Evolutionary conservation across 805 yeast species (phyloP).

Genomic region (Monosporozyma servazzii): DNA sequence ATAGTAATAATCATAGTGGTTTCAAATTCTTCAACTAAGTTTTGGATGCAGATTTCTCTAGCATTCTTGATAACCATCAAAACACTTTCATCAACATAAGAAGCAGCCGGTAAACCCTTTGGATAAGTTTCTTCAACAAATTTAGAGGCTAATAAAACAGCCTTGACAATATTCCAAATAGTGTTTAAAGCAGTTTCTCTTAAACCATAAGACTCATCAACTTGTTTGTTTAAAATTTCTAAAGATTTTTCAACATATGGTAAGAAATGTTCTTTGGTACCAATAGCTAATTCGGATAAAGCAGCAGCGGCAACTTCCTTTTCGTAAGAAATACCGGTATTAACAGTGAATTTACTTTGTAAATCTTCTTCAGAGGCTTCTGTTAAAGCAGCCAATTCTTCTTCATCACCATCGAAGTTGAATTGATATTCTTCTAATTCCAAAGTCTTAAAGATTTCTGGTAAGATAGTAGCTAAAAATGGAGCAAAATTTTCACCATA

Average conservation of each 20-base stretch:
- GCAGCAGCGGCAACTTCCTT: conserved; percentile 94
- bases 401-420: conserved; percentile 47
- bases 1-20: conserved; percentile 69
- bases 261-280: conserved; percentile 73
- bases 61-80: conserved; percentile 54
- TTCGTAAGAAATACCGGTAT: conserved; percentile 91
- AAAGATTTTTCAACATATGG: conserved; percentile 66
- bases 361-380: conserved; percentile 53
- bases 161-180: conserved; percentile 72
- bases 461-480: conserved; percentile 73
- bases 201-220: conserved; percentile 82
- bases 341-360: conserved; percentile 70
- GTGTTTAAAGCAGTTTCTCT: conserved; percentile 77
- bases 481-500: conserved; percentile 86
- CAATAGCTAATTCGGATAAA: conserved; percentile 76
- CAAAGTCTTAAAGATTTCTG: conserved; percentile 73
- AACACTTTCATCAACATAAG: conserved; percentile 51
- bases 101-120: conserved; percentile 51
- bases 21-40: conserved; percentile 75
- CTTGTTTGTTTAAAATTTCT: conserved; percentile 55
- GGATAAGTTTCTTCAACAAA: conserved; percentile 45
- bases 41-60: conserved; percentile 53
- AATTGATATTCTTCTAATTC: conserved; percentile 79
- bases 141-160: conserved; percentile 47
- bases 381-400: conserved; percentile 33